phyloP scores from a whole-genome alignment of 169 alveolate genomes.

The Blepharisma undulans region DNA sequence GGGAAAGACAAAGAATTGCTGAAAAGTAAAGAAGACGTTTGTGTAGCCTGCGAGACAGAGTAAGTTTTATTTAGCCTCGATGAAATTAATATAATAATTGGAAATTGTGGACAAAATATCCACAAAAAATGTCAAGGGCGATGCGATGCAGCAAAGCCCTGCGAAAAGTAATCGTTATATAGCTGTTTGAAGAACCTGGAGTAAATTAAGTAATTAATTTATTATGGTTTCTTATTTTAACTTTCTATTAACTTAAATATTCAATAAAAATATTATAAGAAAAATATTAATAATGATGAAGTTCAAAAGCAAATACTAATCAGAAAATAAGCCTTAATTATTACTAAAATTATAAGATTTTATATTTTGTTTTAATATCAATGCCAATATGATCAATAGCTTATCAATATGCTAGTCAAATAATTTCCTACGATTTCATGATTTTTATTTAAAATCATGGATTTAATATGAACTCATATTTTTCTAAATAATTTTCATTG shows the following conservation, averaged over 20 bases:
- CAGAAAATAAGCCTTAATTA: too few relatives aligned
- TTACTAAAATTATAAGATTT: too few relatives aligned
- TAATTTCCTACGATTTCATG: too few relatives aligned
- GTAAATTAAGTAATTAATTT: neutral
- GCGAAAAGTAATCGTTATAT: neutral
- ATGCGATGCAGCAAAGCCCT: neutral
- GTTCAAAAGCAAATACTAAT: too few relatives aligned
- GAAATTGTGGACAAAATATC: neutral
- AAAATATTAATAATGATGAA: too few relatives aligned
- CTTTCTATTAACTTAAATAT: too few relatives aligned
- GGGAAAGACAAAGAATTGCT: neutral
- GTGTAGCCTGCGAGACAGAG: neutral
- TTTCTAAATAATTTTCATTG: too few relatives aligned
- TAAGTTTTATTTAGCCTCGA: neutral
- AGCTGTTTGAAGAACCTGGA: neutral
- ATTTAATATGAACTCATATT: neutral
- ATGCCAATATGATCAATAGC: too few relatives aligned
- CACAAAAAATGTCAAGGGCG: neutral
- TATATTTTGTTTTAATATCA: too few relatives aligned
- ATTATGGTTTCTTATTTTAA: neutral
- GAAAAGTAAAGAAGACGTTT: neutral
- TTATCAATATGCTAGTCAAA: too few relatives aligned
- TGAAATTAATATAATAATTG: neutral
- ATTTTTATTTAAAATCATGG: neutral
- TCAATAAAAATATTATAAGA: too few relatives aligned